A percentile compares a stretch with the other conserved stretches of the same genome.
These are phyloP conservation scores for Malus sieversii DNA, from an alignment of 306 rosid species.

Conservation along the genomic window DNA sequence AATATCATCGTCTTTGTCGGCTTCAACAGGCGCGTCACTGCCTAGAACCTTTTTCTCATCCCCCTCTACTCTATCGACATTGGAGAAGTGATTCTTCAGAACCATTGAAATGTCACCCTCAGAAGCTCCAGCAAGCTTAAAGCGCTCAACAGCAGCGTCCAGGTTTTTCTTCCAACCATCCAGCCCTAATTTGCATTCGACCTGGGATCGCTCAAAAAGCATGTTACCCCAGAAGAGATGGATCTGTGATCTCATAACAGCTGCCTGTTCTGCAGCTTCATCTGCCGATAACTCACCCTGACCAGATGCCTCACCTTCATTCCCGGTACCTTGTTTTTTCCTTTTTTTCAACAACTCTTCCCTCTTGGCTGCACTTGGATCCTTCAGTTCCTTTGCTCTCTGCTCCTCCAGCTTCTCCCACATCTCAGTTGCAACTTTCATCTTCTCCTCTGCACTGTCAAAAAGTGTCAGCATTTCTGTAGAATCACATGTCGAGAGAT, in stretches of 20 bases:
- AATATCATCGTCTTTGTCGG: conserved; percentile 19
- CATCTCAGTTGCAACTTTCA: conserved; percentile 92
- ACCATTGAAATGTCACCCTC: conserved; percentile 70
- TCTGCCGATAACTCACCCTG: conserved; percentile 59
- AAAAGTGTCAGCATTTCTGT: conserved; percentile 69
- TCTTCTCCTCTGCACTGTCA: conserved; percentile 82
- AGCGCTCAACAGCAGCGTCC: conserved; percentile 79
- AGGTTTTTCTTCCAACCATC: conserved; percentile 74
- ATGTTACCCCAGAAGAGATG: conserved; percentile 98
- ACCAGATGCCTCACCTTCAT: conserved; percentile 51
- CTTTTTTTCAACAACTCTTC: conserved; percentile 72
- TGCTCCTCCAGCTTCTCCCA: conserved; percentile 97
- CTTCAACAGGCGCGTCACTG: conserved; percentile 23
- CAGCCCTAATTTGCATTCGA: conserved; percentile 72
- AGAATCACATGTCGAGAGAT: conserved; percentile 66
- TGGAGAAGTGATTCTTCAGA: conserved; percentile 85
- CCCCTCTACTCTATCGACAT: conserved; percentile 52
- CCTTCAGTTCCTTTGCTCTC: conserved; percentile 73
- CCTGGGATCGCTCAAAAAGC: conserved; percentile 95
- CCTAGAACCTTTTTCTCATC: conserved; percentile 37
- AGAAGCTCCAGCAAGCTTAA: conserved; percentile 93
- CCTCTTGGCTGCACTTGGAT: conserved; percentile 73
- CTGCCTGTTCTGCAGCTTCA: conserved; percentile 93
- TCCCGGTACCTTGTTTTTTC: conserved; percentile 51
- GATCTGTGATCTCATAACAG: conserved; percentile 92